A percentile compares a stretch with the other conserved stretches of the same genome.
Evolutionary conservation across 2,329 filamentous ascomycete species (phyloP).

Genomic region (Aspergillus glaucus): DNA sequence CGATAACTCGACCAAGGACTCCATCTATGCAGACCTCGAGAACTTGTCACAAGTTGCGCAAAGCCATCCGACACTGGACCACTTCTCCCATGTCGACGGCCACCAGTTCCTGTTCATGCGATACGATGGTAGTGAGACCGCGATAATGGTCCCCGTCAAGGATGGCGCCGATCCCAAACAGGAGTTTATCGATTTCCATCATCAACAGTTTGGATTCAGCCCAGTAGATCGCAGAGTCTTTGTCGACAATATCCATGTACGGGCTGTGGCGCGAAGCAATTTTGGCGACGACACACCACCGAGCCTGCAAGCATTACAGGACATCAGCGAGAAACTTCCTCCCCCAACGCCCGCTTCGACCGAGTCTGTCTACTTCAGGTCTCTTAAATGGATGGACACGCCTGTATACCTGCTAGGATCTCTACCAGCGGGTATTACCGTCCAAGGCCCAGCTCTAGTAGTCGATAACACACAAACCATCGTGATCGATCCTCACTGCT

Average conservation of each 20-base stretch:
- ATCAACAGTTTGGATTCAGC: conserved; percentile 39
- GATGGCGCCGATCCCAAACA: conserved; percentile 29
- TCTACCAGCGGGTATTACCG: conserved; percentile 12
- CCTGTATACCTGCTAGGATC: conserved; percentile 22
- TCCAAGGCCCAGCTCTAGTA: conserved; percentile 30
- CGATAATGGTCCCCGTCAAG: conserved; percentile 6
- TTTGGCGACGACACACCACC: not conserved
- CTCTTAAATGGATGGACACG: conserved; percentile 1
- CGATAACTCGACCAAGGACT: not conserved
- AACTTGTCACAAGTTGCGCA: not conserved
- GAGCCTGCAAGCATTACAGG: conserved; percentile 14
- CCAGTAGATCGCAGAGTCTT: conserved; percentile 25
- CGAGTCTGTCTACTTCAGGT: not conserved
- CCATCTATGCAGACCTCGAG: not conserved
- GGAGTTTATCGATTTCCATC: conserved; percentile 33
- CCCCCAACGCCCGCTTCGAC: not conserved
- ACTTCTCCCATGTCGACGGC: not conserved
- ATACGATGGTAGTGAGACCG: not conserved
- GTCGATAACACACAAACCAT: conserved; percentile 43
- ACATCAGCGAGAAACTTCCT: conserved; percentile 2
- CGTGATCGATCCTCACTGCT: conserved; percentile 33
- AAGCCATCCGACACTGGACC: not conserved
- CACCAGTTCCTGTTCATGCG: not conserved
- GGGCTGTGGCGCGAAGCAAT: conserved; percentile 20
- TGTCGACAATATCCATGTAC: conserved; percentile 35